Percentiles rank a stretch among this genome's conserved stretches.
Conservation (phyloP, 2,329 filamentous ascomycete genomes). For the Trichoderma pleuroti region DNA sequence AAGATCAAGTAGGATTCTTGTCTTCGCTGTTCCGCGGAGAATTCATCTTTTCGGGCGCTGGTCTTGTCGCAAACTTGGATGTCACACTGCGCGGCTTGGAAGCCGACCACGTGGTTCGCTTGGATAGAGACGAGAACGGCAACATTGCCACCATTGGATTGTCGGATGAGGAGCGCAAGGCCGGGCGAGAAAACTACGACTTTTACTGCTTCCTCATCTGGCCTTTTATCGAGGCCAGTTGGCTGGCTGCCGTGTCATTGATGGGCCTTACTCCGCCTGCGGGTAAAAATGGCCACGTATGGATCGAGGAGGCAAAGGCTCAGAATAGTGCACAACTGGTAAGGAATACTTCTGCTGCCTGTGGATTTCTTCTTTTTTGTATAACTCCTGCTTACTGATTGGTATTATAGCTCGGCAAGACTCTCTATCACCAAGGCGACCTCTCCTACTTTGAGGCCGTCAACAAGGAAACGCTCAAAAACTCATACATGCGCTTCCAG, state of each 20-base stretch:
- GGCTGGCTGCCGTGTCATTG: slow-evolving; percentile 84
- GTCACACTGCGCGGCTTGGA: slow-evolving; percentile 76
- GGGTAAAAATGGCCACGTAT: slow-evolving; percentile 58
- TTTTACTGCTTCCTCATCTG: slow-evolving; percentile 99
- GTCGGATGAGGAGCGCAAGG: slow-evolving; percentile 68
- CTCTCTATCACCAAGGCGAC: slow-evolving; percentile 94
- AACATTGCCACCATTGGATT: slow-evolving; percentile 68
- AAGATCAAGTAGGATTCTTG: slow-evolving; percentile 79
- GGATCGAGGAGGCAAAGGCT: slow-evolving; percentile 74
- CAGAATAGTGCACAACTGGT: slow-evolving; percentile 80
- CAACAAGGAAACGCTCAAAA: slow-evolving; percentile 96
- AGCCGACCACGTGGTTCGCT: slow-evolving; percentile 69
- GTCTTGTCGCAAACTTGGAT: slow-evolving; percentile 74
- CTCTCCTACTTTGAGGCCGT: slow-evolving; percentile 97
- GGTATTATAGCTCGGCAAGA: slow-evolving; percentile 73
- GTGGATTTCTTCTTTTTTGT: neutral
- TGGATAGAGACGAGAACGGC: slow-evolving; percentile 55
- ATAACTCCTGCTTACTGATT: neutral
- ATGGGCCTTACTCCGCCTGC: slow-evolving; percentile 78
- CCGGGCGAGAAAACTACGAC: slow-evolving; percentile 90
- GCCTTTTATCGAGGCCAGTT: slow-evolving; percentile 94
- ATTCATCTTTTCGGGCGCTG: slow-evolving; percentile 92
- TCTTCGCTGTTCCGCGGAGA: slow-evolving; percentile 92
- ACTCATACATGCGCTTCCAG: slow-evolving; percentile 81
- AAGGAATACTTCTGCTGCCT: slow-evolving; percentile 32